phyloP scores from a whole-genome alignment of 352 stramenopile species.

The Phytopythium boreale region DNA sequence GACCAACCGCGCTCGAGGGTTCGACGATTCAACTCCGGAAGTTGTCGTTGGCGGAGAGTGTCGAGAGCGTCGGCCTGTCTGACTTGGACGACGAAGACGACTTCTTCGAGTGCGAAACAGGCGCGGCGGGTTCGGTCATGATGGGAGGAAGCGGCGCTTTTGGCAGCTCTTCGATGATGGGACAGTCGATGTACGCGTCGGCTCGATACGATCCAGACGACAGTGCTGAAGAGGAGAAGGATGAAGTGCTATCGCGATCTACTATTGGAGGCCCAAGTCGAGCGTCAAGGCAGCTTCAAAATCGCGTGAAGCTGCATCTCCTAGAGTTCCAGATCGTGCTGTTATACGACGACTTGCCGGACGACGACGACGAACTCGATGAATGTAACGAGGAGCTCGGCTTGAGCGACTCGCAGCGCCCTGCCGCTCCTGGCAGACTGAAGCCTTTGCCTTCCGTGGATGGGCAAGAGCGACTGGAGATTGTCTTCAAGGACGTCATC shows the following conservation, averaged over 20 bases:
- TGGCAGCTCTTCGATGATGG: slow-evolving; percentile 48
- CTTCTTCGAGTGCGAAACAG: slow-evolving; percentile 84
- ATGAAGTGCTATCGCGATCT: slow-evolving; percentile 16
- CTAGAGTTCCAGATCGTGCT: slow-evolving; percentile 70
- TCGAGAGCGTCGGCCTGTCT: slow-evolving; percentile 78
- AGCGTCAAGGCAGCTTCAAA: slow-evolving; percentile 44
- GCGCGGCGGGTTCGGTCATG: slow-evolving; percentile 35
- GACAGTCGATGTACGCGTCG: slow-evolving; percentile 83
- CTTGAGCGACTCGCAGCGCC: slow-evolving; percentile 21
- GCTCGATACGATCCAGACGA: slow-evolving; percentile 53
- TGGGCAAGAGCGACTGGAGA: slow-evolving; percentile 62
- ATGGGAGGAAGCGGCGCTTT: slow-evolving; percentile 21
- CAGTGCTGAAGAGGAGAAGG: slow-evolving; percentile 14
- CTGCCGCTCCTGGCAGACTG: slow-evolving; percentile 18
- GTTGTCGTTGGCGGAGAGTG: slow-evolving; percentile 68
- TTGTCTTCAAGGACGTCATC: slow-evolving; percentile 71
- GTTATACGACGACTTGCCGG: slow-evolving; percentile 78
- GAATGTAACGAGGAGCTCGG: slow-evolving; percentile 16
- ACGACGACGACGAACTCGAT: slow-evolving; percentile 36
- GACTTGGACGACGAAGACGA: slow-evolving; percentile 83
- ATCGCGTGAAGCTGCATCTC: slow-evolving; percentile 73
- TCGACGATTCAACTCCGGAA: slow-evolving; percentile 34
- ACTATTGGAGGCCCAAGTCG: slow-evolving; percentile 33
- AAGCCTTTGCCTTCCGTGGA: slow-evolving; percentile 53
- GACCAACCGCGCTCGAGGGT: slow-evolving; percentile 11